Evolutionary conservation across 2,329 filamentous ascomycete species (phyloP), one percentile per base, ranked within the genome.

Genomic region (Aspergillus ochraceoroseus): DNA sequence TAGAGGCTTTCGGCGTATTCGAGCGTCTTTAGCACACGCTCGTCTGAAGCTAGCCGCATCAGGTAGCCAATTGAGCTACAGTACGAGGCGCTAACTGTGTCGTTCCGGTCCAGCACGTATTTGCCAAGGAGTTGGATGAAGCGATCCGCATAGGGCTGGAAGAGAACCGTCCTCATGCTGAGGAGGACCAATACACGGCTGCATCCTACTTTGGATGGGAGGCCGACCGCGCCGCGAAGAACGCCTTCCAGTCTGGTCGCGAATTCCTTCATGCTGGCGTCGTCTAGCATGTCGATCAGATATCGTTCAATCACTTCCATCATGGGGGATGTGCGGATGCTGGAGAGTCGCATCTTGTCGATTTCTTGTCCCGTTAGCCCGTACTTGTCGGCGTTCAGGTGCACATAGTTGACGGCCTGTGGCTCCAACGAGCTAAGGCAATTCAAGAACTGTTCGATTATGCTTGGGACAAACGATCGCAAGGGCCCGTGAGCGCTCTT

Each of bases 191-290:
- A 73, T 2, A 95, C 82, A 40, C 87, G 80, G 49, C 84, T 85
- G 56, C 88, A 94, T 25, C 88, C 92, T 32, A 96, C 84, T 68
- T 96, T 96, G 0, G 88, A 94, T 2, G 90, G 90, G 66, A 96
- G 81, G 1, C 89, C 90, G 25, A 98, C 81, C 1, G 89, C 86
- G 17, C 77, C 81, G 60, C 90, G 92, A 65, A 96, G 87, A 0
- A 85, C 82, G 19, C 76, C 75, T 60, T 92, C 83, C 0, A 98
- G 74, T 30, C 73, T 77, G 2, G 82, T 80, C 23, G 82, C 80
- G 7, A 95, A 72, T 13, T 80, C 73, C 31, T 75, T 74, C 79
- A 95, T 90, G n/a, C 84, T 82, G 3, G 73, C 68, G 5, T 80
- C 81, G 57, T 96, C 87, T 1, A 94, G 74, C 37, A 86, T 80